Percentiles rank a stretch among this genome's conserved stretches.
These are phyloP conservation scores for Nelumbo lutea DNA, from an alignment of 164 flowering plant species.

Conservation along the genomic window DNA sequence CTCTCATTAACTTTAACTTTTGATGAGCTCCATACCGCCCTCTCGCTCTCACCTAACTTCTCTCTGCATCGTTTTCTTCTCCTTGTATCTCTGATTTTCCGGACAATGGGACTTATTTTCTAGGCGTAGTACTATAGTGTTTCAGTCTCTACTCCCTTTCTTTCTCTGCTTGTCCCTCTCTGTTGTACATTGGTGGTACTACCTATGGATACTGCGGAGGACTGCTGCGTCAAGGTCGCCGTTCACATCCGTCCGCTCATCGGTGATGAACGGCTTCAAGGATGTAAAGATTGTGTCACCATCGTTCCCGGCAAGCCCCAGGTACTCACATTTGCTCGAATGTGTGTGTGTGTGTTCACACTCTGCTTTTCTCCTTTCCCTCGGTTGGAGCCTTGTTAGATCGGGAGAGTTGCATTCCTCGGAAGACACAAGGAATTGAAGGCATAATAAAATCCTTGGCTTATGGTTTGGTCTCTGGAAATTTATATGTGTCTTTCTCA, in stretches of 20 bases:
- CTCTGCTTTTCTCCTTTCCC: constrained; percentile 5
- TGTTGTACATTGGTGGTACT: neutral
- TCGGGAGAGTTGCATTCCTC: neutral
- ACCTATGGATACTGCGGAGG: constrained; percentile 42
- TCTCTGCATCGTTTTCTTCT: neutral
- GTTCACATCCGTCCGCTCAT: constrained; percentile 88
- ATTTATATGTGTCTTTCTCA: neutral
- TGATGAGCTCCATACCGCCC: neutral
- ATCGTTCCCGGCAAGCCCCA: constrained; percentile 82
- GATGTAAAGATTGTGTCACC: constrained; percentile 92
- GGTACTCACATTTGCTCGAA: constrained; percentile 32
- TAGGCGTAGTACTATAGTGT: neutral
- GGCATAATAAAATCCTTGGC: too few relatives aligned
- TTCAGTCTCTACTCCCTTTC: constrained; percentile 4
- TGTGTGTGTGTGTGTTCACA: neutral
- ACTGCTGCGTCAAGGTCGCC: constrained; percentile 93
- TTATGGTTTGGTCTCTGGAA: neutral
- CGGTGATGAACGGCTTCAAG: constrained; percentile 81
- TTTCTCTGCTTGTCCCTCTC: constrained; percentile 11
- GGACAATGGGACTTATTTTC: constrained; percentile 16
- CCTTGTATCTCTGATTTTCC: constrained; percentile 7
- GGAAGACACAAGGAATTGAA: too few relatives aligned
- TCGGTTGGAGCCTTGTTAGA: neutral
- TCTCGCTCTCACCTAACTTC: neutral
- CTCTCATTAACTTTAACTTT: neutral